phyloP scores from a whole-genome alignment of 1,284 basidiomycete species.

The Ganoderma sinense region DNA sequence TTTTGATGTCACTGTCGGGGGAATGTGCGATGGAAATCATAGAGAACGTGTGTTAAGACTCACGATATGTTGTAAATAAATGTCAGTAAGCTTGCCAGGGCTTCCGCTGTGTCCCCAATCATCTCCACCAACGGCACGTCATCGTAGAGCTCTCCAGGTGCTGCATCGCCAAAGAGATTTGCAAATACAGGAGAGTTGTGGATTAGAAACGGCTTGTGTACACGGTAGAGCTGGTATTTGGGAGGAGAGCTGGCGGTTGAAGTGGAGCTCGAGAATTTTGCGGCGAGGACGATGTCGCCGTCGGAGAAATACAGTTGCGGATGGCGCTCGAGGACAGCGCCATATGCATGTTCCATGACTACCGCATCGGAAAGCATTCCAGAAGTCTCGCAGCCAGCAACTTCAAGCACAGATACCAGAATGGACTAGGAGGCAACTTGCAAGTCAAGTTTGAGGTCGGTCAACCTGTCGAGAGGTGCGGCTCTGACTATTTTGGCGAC shows the following conservation, averaged over 20 bases:
- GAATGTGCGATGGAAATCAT: neutral
- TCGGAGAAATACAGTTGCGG: neutral
- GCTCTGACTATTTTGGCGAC: too few species aligned
- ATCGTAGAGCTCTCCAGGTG: neutral
- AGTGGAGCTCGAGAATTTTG: neutral
- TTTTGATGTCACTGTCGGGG: neutral
- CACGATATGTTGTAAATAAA: too few species aligned
- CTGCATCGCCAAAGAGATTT: neutral
- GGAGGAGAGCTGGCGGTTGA: neutral
- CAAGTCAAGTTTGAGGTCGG: too few species aligned
- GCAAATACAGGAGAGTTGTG: neutral
- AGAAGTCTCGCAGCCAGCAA: neutral
- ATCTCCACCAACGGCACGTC: slow-evolving; percentile 1
- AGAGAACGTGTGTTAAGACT: too few species aligned
- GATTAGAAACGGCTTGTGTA: neutral
- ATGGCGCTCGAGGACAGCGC: neutral
- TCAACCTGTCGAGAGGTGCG: too few species aligned
- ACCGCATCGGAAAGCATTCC: neutral
- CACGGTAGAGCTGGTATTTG: neutral
- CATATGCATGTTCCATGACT: neutral
- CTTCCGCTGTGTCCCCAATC: slow-evolving; percentile 1
- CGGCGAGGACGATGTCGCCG: slow-evolving; percentile 1
- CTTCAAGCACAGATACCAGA: neutral
- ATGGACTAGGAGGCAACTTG: too few species aligned
- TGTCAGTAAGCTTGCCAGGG: neutral